A percentile compares a stretch with the other conserved stretches of the same genome.
Evolutionary conservation across 352 stramenopile species (phyloP).

Genomic region (Globisporangium yorkense): DNA sequence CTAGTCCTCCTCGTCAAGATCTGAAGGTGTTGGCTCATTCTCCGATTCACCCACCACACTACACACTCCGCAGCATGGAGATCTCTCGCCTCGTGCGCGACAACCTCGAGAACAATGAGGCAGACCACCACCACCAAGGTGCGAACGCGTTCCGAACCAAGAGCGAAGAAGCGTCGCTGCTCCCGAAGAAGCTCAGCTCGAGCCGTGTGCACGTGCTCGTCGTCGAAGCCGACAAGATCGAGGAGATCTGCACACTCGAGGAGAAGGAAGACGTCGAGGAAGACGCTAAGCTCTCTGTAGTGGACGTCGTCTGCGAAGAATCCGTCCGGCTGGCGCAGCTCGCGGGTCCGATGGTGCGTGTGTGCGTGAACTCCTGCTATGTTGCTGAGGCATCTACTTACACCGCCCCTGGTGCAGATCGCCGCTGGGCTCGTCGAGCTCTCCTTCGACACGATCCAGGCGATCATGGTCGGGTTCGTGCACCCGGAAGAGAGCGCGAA

Average conservation of each 20-base stretch:
- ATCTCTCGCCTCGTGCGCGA: too few species aligned
- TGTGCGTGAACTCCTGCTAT: neutral
- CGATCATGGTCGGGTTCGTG: slow-evolving; percentile 31
- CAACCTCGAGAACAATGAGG: too few species aligned
- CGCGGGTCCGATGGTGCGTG: slow-evolving; percentile 14
- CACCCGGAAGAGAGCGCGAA: slow-evolving; percentile 27
- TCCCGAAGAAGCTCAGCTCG: neutral
- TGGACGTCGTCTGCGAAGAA: too few species aligned
- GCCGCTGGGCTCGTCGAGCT: slow-evolving; percentile 31
- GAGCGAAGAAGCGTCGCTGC: neutral
- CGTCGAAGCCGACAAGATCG: neutral
- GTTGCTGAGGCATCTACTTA: neutral
- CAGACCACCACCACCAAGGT: too few species aligned
- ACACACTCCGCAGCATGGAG: too few species aligned
- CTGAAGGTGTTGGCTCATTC: too few species aligned
- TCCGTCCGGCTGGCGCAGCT: slow-evolving; percentile 8
- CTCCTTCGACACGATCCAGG: slow-evolving; percentile 25
- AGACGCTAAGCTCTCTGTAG: too few species aligned
- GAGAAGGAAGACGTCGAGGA: too few species aligned
- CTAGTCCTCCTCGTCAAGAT: too few species aligned
- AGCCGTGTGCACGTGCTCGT: neutral
- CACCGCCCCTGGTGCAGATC: slow-evolving; percentile 10
- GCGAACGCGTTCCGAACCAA: neutral
- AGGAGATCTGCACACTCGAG: too few species aligned
- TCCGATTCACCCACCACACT: too few species aligned